Evolutionary conservation across 2,329 filamentous ascomycete genomes (phyloP), one percentile per base, ranked within the genome.

Genomic region (Claviceps digitariae): DNA sequence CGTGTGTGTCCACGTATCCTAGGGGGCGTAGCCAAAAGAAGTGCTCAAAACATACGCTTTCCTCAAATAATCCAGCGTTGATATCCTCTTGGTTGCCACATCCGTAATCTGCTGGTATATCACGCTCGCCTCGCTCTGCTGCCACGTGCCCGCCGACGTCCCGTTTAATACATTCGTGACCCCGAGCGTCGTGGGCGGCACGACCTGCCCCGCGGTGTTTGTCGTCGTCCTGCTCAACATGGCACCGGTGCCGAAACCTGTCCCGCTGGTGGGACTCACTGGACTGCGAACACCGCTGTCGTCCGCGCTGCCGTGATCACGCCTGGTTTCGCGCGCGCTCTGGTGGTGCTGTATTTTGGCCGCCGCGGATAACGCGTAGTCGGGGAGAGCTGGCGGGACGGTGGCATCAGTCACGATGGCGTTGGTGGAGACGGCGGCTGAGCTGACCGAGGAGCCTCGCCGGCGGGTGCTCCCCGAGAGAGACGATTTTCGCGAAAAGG

Each of bases 41-140:
- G 9, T 43, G n/a, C 21, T 21, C 20, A 17, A 21, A 15, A 77
- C 87, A 61, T 72, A 95, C 89, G 90, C 86, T 72, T 94, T 95
- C 57, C 90, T 82, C 58, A 98, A 69, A 66, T 98, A 98, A 62
- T 95, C 88, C 44, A 98, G 69, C 0, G 93, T 97, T 2, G 89
- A 90, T 73, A 98, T 95, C 60, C 93, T 81, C 74, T 98, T 98
- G 55, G 85, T 84, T 40, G 88, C 86, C 61, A 88, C 81, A 56
- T 97, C 91, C 54, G 91, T 87, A 56, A 98, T 78, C 60, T 84
- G 81, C 58, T 78, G 75, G 56, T 81, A 72, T 31, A 79, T 65
- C n/a, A 74, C 66, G 17, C 68, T 67, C 34, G 69, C 68, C 64
- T 81, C 78, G 55, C 67, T 70, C 58, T 69, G 70, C 59, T 72